phyloP scores from a whole-genome alignment of 2,329 filamentous ascomycete species.

The Gnomoniopsis sp. region DNA sequence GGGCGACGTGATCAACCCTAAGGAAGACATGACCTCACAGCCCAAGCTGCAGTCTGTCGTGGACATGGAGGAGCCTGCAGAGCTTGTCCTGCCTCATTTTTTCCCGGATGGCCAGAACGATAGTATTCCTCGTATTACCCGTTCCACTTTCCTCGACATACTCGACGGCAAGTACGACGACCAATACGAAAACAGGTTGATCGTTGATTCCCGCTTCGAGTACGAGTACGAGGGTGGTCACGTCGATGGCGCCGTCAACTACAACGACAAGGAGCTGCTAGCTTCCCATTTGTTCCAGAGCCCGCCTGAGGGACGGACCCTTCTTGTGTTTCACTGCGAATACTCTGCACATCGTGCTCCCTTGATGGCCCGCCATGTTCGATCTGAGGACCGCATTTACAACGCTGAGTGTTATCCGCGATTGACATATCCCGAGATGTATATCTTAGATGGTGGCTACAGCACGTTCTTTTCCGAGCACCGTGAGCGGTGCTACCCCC shows the following conservation, averaged over 20 bases:
- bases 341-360: constrained; percentile 96
- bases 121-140: constrained; percentile 81
- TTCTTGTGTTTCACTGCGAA: constrained; percentile 95
- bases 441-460: constrained; percentile 95
- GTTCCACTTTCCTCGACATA: constrained; percentile 78
- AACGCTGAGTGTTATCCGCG: constrained; percentile 85
- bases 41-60: constrained; percentile 69
- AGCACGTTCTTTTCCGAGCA: constrained; percentile 85
- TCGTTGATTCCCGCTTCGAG: constrained; percentile 97
- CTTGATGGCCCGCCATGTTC: constrained; percentile 92
- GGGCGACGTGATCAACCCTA: constrained; percentile 80
- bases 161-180: constrained; percentile 80
- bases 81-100: constrained; percentile 79
- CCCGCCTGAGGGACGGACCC: constrained; percentile 59
- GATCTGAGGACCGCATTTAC: constrained; percentile 78
- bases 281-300: constrained; percentile 73
- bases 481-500: constrained; percentile 79
- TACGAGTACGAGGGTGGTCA: constrained; percentile 98
- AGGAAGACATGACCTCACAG: constrained; percentile 55
- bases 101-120: constrained; percentile 76
- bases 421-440: constrained; percentile 93
- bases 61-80: constrained; percentile 75
- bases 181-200: constrained; percentile 73
- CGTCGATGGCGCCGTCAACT: constrained; percentile 90
- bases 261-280: constrained; percentile 91